A percentile compares a stretch with the other conserved stretches of the same genome.
Conservation (phyloP, 2,329 filamentous ascomycete genomes). For the Neonectria punicea region DNA sequence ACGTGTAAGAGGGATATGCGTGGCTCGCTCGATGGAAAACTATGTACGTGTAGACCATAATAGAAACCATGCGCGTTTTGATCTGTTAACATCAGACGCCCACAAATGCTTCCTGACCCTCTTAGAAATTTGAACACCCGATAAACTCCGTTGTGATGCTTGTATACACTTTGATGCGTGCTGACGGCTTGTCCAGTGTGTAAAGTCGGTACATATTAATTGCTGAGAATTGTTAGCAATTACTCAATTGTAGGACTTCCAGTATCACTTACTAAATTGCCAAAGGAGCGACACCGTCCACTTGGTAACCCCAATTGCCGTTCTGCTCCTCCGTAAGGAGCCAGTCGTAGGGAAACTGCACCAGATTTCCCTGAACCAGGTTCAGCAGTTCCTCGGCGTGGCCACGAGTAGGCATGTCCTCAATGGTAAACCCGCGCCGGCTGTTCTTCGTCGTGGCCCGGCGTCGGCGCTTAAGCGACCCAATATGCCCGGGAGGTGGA, state of each 20-base stretch:
- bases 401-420: constrained; percentile 78
- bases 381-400: constrained; percentile 86
- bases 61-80: constrained; percentile 26
- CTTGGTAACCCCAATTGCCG: constrained; percentile 96
- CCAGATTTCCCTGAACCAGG: constrained; percentile 86
- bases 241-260: not conserved
- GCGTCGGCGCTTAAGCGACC: constrained; percentile 70
- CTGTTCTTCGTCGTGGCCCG: constrained; percentile 77
- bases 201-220: constrained; percentile 39
- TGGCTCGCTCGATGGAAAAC: constrained; percentile 20
- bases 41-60: constrained; percentile 34
- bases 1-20: constrained; percentile 36
- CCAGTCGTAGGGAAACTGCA: constrained; percentile 97
- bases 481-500: constrained; percentile 48
- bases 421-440: constrained; percentile 71
- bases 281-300: constrained; percentile 94
- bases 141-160: constrained; percentile 41
- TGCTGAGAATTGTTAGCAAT: constrained; percentile 47
- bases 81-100: constrained; percentile 23
- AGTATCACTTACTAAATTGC: constrained; percentile 88
- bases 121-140: constrained; percentile 24
- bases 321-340: constrained; percentile 89
- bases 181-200: constrained; percentile 13
- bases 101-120: constrained; percentile 29
- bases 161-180: constrained; percentile 11